Evolutionary conservation across 768 basidiomycete genomes (phyloP), one percentile per base, ranked within the genome.

Genomic region (Auricularia sp.): DNA sequence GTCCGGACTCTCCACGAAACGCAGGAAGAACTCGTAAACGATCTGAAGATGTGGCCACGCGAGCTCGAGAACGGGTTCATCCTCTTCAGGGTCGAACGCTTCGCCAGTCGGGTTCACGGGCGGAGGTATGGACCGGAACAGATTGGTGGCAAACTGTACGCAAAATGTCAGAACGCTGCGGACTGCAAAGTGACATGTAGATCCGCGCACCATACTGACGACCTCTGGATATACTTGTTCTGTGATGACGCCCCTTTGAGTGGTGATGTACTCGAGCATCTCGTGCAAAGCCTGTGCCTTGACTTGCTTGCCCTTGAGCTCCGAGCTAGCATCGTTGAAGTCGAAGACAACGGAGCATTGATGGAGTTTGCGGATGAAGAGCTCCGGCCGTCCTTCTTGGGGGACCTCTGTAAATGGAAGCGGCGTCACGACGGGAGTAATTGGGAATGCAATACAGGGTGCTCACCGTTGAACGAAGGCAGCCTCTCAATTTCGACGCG

Each of bases 41-140:
- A 99, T 95, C 75, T 99, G 95, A 64, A 99, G 83, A 75, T 99
- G 97, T 47, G 97, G 97, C 97, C 97, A 99, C 34, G 97, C 97
- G 64, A 98, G 89, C 74, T 99, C 97, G 66, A 99, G 83, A 2
- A 99, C 97, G 6, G 97, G 97, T 68, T 99, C 97, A 71, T 99
- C 97, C 78, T 99, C 97, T 77, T 99, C 97, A 23, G 97, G 97
- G 74, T 99, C 97, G 73, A 97, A 99, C 1, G 96, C 97, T 74
- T 99, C 97, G 63, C 97, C 97, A 12, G 87, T 91, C 4, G 97
- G 97, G 72, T 99, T 99, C 65, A 98, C 96, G 54, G 95, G 97
- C 71, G 97, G 97, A 77, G 97, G 97, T 84, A 99, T 98, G 72
- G 97, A 94, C 68, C 97, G 91, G 82, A 99, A 99, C 69, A 99